phyloP scores from a whole-genome alignment of 305 asterid species.

The Solanum hybrid region DNA sequence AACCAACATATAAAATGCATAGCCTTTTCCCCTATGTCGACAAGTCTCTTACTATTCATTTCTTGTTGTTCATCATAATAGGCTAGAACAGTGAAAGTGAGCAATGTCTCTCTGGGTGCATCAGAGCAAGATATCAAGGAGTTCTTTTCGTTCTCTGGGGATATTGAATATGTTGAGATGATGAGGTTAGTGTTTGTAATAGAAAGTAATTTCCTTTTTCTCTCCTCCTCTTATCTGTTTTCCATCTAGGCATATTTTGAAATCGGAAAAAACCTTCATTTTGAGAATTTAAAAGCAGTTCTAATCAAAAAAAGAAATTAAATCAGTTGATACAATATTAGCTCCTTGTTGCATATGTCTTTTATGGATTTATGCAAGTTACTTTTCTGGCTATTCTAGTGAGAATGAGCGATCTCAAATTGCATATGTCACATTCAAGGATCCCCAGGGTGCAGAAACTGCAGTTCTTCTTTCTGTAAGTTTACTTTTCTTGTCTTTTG shows the following conservation, averaged over 20 bases:
- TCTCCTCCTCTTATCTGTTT: not conserved
- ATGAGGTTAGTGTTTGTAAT: slow-evolving; percentile 30
- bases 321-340: not conserved
- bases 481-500: not conserved
- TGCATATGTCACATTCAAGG: slow-evolving; percentile 73
- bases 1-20: not conserved
- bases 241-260: not conserved
- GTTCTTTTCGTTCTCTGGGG: slow-evolving; percentile 82
- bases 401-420: slow-evolving; percentile 57
- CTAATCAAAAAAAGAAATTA: not conserved
- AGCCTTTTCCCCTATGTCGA: not conserved
- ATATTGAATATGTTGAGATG: slow-evolving; percentile 53
- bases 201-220: not conserved
- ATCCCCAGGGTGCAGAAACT: slow-evolving; percentile 69
- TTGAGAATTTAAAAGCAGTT: not conserved
- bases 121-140: slow-evolving; percentile 65
- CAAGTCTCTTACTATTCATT: not conserved
- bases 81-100: slow-evolving; percentile 65
- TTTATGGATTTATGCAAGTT: not conserved
- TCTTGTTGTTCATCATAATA: slow-evolving; percentile 16
- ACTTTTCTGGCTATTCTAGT: slow-evolving; percentile 20
- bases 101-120: slow-evolving; percentile 72
- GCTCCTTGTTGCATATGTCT: not conserved
- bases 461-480: slow-evolving; percentile 78
- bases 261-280: not conserved